Evolutionary conservation across 2,329 filamentous ascomycete species (phyloP), one percentile per base, ranked within the genome.

Genomic region (Beauveria rudraprayagi): DNA sequence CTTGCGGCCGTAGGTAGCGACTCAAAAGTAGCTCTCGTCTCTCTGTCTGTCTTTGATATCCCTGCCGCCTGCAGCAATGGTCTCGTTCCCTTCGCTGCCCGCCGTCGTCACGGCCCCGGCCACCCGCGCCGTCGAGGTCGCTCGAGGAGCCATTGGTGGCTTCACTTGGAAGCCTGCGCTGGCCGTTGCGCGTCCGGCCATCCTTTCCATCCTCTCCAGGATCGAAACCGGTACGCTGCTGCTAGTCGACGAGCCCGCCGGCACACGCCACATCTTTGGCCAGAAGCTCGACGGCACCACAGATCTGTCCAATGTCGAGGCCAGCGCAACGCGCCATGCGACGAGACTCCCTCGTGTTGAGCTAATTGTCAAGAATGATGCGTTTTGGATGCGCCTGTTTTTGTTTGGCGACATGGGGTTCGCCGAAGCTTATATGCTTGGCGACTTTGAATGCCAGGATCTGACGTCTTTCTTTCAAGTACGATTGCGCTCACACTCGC

Each of bases 321-420:
- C 67, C 43, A 73, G 75, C 60, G 69, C 71, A 7, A 63, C 65
- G 10, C 70, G 68, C 58, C 78, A 64, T 61, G 73, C 68, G 14
- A 68, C 68, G 57, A 67, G 68, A 2, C 67, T 74, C 1, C 77
- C 77, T 2, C 71, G 74, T 5, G 78, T 84, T 3, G 80, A 85
- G 66, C 72, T 90, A 40, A 76, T 80, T 14, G 80, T 90, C 9
- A 81, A 83, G 68, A 82, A 83, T 66, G 86, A 89, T 64, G 78
- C 84, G 34, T 90, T 90, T 69, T 91, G 87, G 87, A 80, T 89
- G 67, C 80, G 87, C 46, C 72, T 89, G 56, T 78, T 87, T 51
- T 73, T 91, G 30, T 89, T 89, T 68, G 85, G 83, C 43, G 88
- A 91, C 70, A 90, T 91, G 86, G 88, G 88, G 3, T 89, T 91